phyloP scores from a whole-genome alignment of 441 rosid genomes.

The Dalechampia spathulata region DNA sequence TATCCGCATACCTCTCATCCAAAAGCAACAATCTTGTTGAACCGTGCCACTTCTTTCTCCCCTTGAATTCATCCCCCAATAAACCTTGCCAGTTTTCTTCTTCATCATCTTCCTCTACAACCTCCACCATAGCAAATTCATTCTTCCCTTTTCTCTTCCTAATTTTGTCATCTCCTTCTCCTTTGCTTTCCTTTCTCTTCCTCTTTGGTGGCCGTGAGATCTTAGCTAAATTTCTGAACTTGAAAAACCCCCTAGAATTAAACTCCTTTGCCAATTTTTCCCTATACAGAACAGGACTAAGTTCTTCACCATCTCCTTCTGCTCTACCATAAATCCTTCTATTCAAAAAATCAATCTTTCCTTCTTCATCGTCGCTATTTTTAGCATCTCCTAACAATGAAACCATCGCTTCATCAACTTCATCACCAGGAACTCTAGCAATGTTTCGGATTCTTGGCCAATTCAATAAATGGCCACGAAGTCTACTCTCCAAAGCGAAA shows the following conservation, averaged over 20 bases:
- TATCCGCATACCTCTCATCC: slow-evolving; percentile 57
- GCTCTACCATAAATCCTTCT: slow-evolving; percentile 48
- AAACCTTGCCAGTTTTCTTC: slow-evolving; percentile 54
- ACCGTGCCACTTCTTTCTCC: slow-evolving; percentile 63
- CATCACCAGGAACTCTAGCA: slow-evolving; percentile 81
- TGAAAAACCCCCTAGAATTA: slow-evolving; percentile 53
- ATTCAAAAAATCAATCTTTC: slow-evolving; percentile 29
- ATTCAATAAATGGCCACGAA: slow-evolving; percentile 89
- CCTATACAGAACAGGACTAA: slow-evolving; percentile 58
- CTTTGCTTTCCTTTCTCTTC: slow-evolving; percentile 31
- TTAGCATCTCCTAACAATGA: slow-evolving; percentile 26
- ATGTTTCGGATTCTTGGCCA: slow-evolving; percentile 85
- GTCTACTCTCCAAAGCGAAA: slow-evolving; percentile 61
- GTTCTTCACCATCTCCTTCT: slow-evolving; percentile 41
- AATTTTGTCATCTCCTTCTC: slow-evolving; percentile 13
- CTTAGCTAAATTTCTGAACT: slow-evolving; percentile 73
- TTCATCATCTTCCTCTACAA: slow-evolving; percentile 42
- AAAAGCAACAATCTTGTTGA: slow-evolving; percentile 85
- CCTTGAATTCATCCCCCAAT: slow-evolving; percentile 59
- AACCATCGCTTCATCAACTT: slow-evolving; percentile 41
- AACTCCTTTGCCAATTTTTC: slow-evolving; percentile 62
- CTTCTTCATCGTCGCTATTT: slow-evolving; percentile 12
- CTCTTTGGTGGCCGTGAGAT: slow-evolving; percentile 62
- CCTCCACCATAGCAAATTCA: slow-evolving; percentile 50
- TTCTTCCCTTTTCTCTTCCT: slow-evolving; percentile 24